Base-by-base conservation (phyloP, 106 monocot genomes). In the Dioscorea alata region DNA sequence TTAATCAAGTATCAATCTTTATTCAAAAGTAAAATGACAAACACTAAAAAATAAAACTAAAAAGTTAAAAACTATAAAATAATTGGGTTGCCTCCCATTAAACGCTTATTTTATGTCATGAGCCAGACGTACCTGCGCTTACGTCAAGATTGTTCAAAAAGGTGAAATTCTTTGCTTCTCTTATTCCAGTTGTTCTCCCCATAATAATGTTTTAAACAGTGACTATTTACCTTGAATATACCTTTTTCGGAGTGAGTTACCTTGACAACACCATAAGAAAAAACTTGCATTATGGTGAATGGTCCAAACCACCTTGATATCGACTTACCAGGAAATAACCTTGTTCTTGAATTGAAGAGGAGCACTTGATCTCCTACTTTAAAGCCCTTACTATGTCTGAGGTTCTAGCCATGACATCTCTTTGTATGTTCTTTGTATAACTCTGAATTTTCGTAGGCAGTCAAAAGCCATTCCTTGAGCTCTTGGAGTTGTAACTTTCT, bases 171-270 rank as follows among this genome's bases (percentile, higher is more conserved):
- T n/a, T n/a, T n/a, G n/a, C n/a, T n/a, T n/a, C n/a, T n/a, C n/a
- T n/a, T n/a, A n/a, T n/a, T n/a, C n/a, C n/a, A n/a, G n/a, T n/a
- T n/a, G n/a, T n/a, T n/a, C n/a, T n/a, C n/a, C n/a, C n/a, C n/a
- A 61, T 22, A 61, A 22, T 61, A 61, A 2, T 2, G 61, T 9
- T 61, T 61, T 4, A 61, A 20, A 2, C 61, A 2, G 4, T 61
- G 61, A 4, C 61, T 24, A 9, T 61, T 61, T 13, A 61, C 61
- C 25, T 61, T 61, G 22, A 61, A 61, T 61, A 22, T 61, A 19
- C 61, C 61, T 20, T 20, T 61, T 22, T 17, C 4, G 7, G 7
- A 7, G 23, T 61, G 22, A 61, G 4, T 1, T 2, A 61, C 2
- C 9, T 24, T 22, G 6, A 61, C 61, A 2, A 9, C 61, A 22